A percentile compares a stretch with the other conserved stretches of the same genome.
Evolutionary conservation across 345 rosid genomes (phyloP).

Genomic region (Litchi chinensis): DNA sequence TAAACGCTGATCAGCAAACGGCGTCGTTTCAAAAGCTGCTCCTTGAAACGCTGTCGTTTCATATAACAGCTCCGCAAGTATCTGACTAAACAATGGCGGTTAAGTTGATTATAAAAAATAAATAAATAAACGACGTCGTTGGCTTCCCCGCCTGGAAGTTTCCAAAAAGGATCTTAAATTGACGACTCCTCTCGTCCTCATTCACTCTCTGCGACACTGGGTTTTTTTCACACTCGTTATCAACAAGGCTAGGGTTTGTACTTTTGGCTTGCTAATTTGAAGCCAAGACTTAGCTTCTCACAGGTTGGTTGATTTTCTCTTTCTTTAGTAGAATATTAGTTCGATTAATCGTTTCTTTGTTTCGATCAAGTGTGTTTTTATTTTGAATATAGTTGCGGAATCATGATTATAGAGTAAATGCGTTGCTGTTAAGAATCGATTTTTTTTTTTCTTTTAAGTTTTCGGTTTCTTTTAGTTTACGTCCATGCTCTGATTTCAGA

Average conservation of each 20-base stretch:
- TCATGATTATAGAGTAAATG: background rate
- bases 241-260: background rate
- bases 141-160: background rate
- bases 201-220: background rate
- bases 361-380: background rate
- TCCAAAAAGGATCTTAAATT: background rate
- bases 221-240: background rate
- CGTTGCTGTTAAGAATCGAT: background rate
- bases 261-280: background rate
- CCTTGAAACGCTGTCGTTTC: background rate
- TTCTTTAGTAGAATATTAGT: background rate
- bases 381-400: background rate
- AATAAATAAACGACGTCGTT: background rate
- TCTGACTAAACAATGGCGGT: too few relatives aligned
- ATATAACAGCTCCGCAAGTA: too few relatives aligned
- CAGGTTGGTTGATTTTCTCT: background rate
- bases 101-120: too few relatives aligned
- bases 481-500: background rate
- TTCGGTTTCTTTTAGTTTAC: background rate
- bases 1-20: background rate
- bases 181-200: rapidly evolving
- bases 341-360: background rate
- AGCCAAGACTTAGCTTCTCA: background rate
- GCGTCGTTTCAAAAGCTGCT: background rate
- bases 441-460: background rate